Conservation (phyloP, 345 rosid genomes). For the Eucalyptus albens region DNA sequence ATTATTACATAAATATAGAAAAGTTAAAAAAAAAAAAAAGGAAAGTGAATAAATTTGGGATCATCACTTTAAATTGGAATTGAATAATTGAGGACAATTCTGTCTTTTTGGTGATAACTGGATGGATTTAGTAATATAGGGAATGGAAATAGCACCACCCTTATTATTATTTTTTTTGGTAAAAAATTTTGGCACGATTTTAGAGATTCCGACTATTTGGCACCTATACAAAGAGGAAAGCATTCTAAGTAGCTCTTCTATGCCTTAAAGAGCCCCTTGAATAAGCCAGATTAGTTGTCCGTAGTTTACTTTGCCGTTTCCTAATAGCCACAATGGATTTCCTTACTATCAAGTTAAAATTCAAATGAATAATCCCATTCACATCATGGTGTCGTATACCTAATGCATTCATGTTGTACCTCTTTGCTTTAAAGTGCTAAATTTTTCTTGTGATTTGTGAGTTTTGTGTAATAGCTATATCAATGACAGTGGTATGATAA, state of each 20-base stretch:
- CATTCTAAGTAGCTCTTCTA: not conserved
- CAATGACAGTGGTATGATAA: rapidly evolving
- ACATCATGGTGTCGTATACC: not conserved
- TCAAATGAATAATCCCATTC: not conserved
- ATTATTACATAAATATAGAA: too few species aligned
- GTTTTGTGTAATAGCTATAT: too few species aligned
- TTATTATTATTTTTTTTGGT: too few species aligned
- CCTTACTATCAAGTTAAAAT: not conserved
- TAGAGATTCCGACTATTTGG: not conserved
- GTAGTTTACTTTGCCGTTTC: not conserved
- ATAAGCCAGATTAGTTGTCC: not conserved
- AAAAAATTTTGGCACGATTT: not conserved
- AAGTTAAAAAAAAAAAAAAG: too few species aligned
- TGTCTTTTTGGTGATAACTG: rapidly evolving
- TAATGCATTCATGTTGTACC: not conserved
- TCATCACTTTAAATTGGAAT: too few species aligned
- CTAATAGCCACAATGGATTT: not conserved
- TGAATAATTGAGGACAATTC: too few species aligned
- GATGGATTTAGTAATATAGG: too few species aligned
- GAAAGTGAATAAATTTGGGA: too few species aligned
- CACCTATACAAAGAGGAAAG: not conserved
- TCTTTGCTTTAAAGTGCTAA: not conserved
- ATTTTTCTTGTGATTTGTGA: not conserved
- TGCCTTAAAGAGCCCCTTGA: not conserved
- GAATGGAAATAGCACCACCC: too few species aligned